phyloP scores from a whole-genome alignment of 805 yeast species.

The Schwanniomyces yamadae region DNA sequence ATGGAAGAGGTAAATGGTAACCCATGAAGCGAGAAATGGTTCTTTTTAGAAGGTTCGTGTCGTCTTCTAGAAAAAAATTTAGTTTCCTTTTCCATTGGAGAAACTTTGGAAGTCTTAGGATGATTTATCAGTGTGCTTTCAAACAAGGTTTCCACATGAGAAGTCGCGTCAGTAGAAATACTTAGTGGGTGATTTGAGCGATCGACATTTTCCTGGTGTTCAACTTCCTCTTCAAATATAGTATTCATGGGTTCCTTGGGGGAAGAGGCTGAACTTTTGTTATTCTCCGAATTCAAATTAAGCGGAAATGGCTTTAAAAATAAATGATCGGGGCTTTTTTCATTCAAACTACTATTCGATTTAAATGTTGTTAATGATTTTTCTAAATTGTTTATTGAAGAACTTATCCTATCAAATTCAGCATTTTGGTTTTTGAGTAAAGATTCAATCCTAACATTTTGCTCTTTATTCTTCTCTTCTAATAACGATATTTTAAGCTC shows the following conservation, averaged over 20 bases:
- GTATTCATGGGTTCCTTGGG: slow-evolving; percentile 8
- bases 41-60: not conserved
- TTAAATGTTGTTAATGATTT: slow-evolving; percentile 1
- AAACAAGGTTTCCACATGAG: slow-evolving; percentile 2
- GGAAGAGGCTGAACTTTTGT: not conserved
- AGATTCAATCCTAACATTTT: slow-evolving; percentile 10
- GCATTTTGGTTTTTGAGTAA: slow-evolving; percentile 9
- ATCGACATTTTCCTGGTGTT: slow-evolving; percentile 4
- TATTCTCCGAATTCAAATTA: slow-evolving; percentile 8
- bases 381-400: slow-evolving; percentile 10
- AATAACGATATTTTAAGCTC: slow-evolving; percentile 5
- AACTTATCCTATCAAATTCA: slow-evolving; percentile 10
- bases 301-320: slow-evolving; percentile 20
- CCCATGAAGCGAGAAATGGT: slow-evolving; percentile 15
- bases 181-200: not conserved
- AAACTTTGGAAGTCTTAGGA: not conserved
- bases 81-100: not conserved
- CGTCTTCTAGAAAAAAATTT: not conserved
- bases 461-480: slow-evolving; percentile 8
- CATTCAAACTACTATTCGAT: not conserved
- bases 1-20: slow-evolving; percentile 13
- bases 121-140: not conserved
- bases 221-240: slow-evolving; percentile 9
- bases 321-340: not conserved
- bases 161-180: not conserved